A percentile compares a stretch with the other conserved stretches of the same genome.
Conservation (phyloP, 768 basidiomycete genomes). For the Nidularia sp. region DNA sequence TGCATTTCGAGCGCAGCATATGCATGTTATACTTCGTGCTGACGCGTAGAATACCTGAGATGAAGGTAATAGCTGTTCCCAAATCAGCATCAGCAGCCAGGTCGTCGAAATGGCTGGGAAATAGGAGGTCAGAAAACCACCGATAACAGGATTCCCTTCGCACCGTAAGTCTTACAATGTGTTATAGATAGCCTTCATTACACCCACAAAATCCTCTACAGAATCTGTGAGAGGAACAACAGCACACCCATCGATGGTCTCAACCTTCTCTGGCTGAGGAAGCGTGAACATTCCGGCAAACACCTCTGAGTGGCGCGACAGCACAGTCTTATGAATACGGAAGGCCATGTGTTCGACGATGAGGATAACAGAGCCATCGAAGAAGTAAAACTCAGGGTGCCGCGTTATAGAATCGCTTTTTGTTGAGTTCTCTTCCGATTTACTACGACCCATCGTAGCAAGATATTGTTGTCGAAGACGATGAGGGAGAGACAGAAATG, state of each 20-base stretch:
- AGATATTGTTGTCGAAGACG: too few species aligned
- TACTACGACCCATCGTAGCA: too few species aligned
- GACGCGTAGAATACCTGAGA: conserved; percentile 36
- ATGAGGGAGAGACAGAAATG: too few species aligned
- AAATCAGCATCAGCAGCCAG: conserved; percentile 26
- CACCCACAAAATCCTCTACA: conserved; percentile 29
- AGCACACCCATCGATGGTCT: conserved; percentile 31
- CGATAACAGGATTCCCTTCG: neutral
- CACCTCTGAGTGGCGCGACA: conserved; percentile 34
- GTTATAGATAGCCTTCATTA: conserved; percentile 31
- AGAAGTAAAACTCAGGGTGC: conserved; percentile 36
- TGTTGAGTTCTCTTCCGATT: too few species aligned
- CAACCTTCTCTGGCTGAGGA: conserved; percentile 27
- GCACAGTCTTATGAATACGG: conserved; percentile 36
- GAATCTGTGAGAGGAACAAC: conserved; percentile 25
- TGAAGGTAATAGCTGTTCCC: conserved; percentile 29
- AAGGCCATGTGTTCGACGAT: conserved; percentile 35
- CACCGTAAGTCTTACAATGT: conserved; percentile 20
- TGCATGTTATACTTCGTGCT: conserved; percentile 40
- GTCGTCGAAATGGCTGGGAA: conserved; percentile 31
- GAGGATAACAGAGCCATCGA: conserved; percentile 43
- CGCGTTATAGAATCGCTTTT: conserved; percentile 7
- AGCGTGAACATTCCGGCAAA: conserved; percentile 33
- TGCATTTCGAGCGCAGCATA: conserved; percentile 31
- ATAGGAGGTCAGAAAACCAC: neutral